Base-by-base conservation (phyloP, 2,329 filamentous ascomycete species). In the Didymellaceae sp. region DNA sequence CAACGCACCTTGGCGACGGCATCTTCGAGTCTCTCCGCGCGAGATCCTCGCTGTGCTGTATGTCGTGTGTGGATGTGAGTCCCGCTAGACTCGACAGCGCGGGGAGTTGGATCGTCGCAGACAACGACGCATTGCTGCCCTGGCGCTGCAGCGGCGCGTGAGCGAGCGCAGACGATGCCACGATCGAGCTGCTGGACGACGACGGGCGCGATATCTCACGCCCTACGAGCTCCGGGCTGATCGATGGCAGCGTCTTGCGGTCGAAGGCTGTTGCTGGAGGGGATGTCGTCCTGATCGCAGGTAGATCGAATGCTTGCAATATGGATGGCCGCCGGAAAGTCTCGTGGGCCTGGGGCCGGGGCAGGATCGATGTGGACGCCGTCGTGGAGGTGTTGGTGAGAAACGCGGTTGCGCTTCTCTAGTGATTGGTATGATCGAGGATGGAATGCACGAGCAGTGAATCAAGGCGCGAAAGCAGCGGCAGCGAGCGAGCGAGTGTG, bases 71-170 rank as follows among this genome's bases (percentile, higher is more conserved):
- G 58, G 80, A 78, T 26, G 81, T 81, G 61, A 85, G 75, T 45
- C 82, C 83, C 33, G 84, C 84, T 61, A 87, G 75, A 30, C 83
- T 78, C 42, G 83, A 83, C 43, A 87, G 71, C 18, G 81, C 82
- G 18, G 84, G 84, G 40, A 86, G 73, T 68, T 77, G 73, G 66
- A n/a, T n/a, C n/a, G n/a, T n/a, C n/a, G n/a, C n/a, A n/a, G n/a
- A n/a, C n/a, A 73, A 72, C 26, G 65, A 66, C 17, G 62, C 62
- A 73, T 72, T 73, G 73, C 71, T 72, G 51, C 71, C 70, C 58
- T 71, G 71, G 47, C 68, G 64, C 53, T 71, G 71, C 59, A 71
- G 70, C 45, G 68, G 64, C 26, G 26, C 10, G 53, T 71, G 71
- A 47, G 22, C 6, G 22, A 68, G 66, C 26, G 72, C 75, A 48